phyloP scores from a whole-genome alignment of 768 basidiomycete genomes.

The Podaxis pistillaris region DNA sequence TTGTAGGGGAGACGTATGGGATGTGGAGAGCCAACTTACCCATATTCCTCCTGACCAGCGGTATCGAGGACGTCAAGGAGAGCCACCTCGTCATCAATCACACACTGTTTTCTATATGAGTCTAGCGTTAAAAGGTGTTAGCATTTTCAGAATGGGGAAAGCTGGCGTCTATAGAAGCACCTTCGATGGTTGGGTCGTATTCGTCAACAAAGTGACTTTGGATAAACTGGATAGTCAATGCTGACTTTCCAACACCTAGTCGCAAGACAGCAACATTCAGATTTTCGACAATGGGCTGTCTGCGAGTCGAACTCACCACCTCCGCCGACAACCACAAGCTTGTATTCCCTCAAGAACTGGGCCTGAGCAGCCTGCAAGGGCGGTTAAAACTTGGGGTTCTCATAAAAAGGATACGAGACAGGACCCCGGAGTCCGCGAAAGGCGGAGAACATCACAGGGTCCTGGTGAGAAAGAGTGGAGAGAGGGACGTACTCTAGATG shows the following conservation, averaged over 20 bases:
- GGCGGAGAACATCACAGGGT: constrained; percentile 6
- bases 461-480: not conserved
- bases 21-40: constrained; percentile 50
- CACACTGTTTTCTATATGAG: constrained; percentile 95
- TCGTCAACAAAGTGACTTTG: constrained; percentile 94
- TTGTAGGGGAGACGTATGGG: constrained; percentile 10
- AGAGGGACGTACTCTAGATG: constrained; percentile 14
- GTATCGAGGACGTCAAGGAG: constrained; percentile 96
- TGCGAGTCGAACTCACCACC: constrained; percentile 57
- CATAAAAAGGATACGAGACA: constrained; percentile 8
- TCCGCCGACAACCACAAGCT: constrained; percentile 97
- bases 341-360: constrained; percentile 94
- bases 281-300: constrained; percentile 2
- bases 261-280: not conserved
- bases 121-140: constrained; percentile 44
- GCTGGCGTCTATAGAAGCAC: constrained; percentile 33
- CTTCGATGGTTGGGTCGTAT: constrained; percentile 95
- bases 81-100: constrained; percentile 98
- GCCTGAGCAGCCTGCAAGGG: constrained; percentile 45
- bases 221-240: constrained; percentile 97
- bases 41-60: constrained; percentile 98
- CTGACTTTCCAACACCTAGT: constrained; percentile 67
- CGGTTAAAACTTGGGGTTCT: constrained; percentile 7
- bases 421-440: not conserved
- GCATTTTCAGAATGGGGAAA: not conserved